Percentiles rank a stretch among this genome's conserved stretches.
Conservation (phyloP, 768 basidiomycete species). For the Lyophyllum decastes region DNA sequence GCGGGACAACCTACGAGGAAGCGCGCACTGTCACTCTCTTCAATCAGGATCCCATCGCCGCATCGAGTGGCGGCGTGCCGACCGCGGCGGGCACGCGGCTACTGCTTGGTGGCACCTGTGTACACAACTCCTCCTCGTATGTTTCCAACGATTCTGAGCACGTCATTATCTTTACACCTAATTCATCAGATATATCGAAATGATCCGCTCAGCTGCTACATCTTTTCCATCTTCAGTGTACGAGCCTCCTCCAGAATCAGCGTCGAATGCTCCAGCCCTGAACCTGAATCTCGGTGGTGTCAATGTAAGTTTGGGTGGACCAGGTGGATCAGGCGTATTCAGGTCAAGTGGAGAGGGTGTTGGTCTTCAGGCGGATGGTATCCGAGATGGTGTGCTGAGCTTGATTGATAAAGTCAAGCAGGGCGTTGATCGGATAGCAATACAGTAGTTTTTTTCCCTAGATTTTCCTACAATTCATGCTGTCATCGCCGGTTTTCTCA, state of each 20-base stretch:
- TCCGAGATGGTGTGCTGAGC: conserved; percentile 86
- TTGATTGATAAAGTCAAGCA: conserved; percentile 89
- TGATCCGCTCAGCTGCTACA: conserved; percentile 75
- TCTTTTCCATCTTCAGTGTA: conserved; percentile 67
- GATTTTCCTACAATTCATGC: background rate
- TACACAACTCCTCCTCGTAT: conserved; percentile 93
- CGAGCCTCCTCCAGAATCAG: conserved; percentile 76
- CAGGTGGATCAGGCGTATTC: conserved; percentile 82
- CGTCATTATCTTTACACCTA: conserved; percentile 9
- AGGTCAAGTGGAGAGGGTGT: conserved; percentile 74
- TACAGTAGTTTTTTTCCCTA: conserved; percentile 37
- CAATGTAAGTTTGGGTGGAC: conserved; percentile 91
- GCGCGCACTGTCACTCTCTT: conserved; percentile 81
- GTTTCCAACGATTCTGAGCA: conserved; percentile 16
- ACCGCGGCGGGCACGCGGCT: conserved; percentile 70
- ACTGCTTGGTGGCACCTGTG: conserved; percentile 89
- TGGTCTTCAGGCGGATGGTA: conserved; percentile 81
- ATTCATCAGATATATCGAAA: conserved; percentile 79
- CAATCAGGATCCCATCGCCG: conserved; percentile 73
- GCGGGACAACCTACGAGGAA: conserved; percentile 96
- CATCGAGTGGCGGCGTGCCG: conserved; percentile 46
- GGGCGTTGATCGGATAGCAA: conserved; percentile 68
- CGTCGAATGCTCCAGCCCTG: conserved; percentile 72
- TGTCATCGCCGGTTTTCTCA: background rate
- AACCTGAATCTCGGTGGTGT: conserved; percentile 92